Evolutionary conservation across 352 stramenopile genomes (phyloP).

Genomic region (Globisporangium alternatum): DNA sequence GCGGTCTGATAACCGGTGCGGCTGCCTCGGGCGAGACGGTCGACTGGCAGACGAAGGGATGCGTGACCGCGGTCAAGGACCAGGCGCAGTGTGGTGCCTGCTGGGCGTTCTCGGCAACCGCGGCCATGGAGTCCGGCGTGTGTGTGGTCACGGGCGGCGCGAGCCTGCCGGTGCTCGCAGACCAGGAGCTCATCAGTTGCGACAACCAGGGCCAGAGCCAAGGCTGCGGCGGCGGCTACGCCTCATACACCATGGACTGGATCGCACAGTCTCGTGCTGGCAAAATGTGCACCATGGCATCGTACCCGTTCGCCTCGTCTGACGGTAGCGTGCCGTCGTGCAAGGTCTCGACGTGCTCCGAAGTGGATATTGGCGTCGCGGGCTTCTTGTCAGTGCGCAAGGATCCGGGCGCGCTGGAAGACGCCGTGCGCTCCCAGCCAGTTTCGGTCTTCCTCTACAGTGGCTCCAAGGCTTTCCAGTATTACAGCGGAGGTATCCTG

Average conservation of each 20-base stretch:
- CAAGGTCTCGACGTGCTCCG: constrained; percentile 30
- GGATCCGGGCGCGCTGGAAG: constrained; percentile 38
- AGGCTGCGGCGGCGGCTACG: constrained; percentile 60
- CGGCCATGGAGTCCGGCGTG: constrained; percentile 51
- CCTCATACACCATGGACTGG: constrained; percentile 60
- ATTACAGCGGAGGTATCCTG: constrained; percentile 57
- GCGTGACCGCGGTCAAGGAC: constrained; percentile 73
- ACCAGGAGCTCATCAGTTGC: constrained; percentile 76
- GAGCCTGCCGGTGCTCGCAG: constrained; percentile 37
- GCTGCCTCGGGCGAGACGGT: constrained; percentile 40
- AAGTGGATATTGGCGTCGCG: constrained; percentile 44
- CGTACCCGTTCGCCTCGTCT: constrained; percentile 47
- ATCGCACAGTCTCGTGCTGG: constrained; percentile 37
- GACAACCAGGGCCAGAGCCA: constrained; percentile 41
- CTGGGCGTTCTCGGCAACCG: constrained; percentile 60
- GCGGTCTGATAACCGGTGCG: constrained; percentile 33
- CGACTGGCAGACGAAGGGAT: constrained; percentile 67
- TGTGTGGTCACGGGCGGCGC: constrained; percentile 36
- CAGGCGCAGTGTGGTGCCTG: constrained; percentile 52
- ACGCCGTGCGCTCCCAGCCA: constrained; percentile 40
- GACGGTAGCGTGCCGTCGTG: constrained; percentile 34
- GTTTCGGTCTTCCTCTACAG: constrained; percentile 65
- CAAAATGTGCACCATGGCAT: constrained; percentile 53
- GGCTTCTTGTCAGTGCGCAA: constrained; percentile 46
- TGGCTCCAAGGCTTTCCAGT: constrained; percentile 59